phyloP scores from a whole-genome alignment of 2,329 filamentous ascomycete species.

The Davidsoniella australis region DNA sequence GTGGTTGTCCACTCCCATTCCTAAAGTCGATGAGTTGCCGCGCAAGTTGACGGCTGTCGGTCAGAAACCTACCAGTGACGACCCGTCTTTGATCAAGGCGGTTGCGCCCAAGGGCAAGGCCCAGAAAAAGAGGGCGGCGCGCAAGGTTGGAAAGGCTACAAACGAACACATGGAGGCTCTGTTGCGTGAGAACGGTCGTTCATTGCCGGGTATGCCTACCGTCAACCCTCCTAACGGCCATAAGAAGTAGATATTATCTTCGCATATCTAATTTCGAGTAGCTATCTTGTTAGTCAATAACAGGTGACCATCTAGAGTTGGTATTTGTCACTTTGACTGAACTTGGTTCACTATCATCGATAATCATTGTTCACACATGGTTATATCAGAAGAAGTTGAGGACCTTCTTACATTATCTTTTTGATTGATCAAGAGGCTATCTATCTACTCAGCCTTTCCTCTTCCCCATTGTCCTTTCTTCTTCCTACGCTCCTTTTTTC shows the following conservation, averaged over 20 bases:
- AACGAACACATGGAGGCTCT: constrained; percentile 77
- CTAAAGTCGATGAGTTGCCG: constrained; percentile 58
- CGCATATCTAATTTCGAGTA: neutral
- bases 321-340: no score
- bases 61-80: constrained; percentile 70
- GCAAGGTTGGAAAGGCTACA: constrained; percentile 62
- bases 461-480: neutral
- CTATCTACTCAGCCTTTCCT: no score
- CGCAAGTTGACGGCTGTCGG: constrained; percentile 60
- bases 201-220: constrained; percentile 10
- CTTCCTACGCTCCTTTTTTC: neutral
- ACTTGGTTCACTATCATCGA: no score
- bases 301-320: no score
- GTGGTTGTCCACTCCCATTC: constrained; percentile 69
- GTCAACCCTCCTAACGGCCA: constrained; percentile 19
- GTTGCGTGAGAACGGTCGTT: constrained; percentile 51
- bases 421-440: no score
- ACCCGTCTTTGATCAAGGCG: constrained; percentile 36
- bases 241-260: neutral
- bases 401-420: no score
- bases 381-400: no score
- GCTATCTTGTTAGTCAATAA: neutral
- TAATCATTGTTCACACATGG: no score
- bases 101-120: constrained; percentile 44
- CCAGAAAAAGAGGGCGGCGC: constrained; percentile 49